phyloP scores from a whole-genome alignment of 495 filamentous ascomycete species.

The Tuber umbilicatum region DNA sequence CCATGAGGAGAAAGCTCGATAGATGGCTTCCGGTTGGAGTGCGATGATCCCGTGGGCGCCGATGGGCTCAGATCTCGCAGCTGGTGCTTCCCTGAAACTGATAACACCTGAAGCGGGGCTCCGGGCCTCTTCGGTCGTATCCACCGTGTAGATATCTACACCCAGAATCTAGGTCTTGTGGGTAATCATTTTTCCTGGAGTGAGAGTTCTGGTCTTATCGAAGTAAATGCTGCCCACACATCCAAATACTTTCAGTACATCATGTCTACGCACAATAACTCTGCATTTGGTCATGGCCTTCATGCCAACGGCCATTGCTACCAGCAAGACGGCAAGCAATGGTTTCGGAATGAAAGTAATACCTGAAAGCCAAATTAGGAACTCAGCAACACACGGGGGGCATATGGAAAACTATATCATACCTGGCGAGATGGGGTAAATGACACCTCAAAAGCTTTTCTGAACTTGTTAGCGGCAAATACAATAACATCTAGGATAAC shows the following conservation, averaged over 20 bases:
- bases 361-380: slow-evolving; percentile 44
- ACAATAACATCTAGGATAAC: slow-evolving; percentile 71
- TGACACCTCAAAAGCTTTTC: slow-evolving; percentile 65
- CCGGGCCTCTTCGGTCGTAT: slow-evolving; percentile 53
- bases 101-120: slow-evolving; percentile 49
- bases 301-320: slow-evolving; percentile 71
- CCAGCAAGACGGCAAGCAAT: slow-evolving; percentile 62
- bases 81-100: slow-evolving; percentile 29
- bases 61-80: slow-evolving; percentile 13
- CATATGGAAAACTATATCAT: slow-evolving; percentile 40
- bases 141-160: slow-evolving; percentile 52
- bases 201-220: slow-evolving; percentile 81
- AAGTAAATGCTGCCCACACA: slow-evolving; percentile 84
- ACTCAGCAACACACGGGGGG: neutral
- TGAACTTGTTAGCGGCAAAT: slow-evolving; percentile 67
- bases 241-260: slow-evolving; percentile 76
- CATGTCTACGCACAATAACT: slow-evolving; percentile 72
- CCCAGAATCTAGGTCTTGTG: slow-evolving; percentile 73
- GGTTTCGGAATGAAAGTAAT: slow-evolving; percentile 69
- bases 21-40: slow-evolving; percentile 30
- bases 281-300: slow-evolving; percentile 68
- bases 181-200: slow-evolving; percentile 68
- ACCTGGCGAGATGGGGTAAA: slow-evolving; percentile 76
- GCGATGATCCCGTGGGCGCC: slow-evolving; percentile 31
- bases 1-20: slow-evolving; percentile 37